Base-by-base conservation (phyloP, 768 basidiomycete species). In the Albatrellus ellisii region DNA sequence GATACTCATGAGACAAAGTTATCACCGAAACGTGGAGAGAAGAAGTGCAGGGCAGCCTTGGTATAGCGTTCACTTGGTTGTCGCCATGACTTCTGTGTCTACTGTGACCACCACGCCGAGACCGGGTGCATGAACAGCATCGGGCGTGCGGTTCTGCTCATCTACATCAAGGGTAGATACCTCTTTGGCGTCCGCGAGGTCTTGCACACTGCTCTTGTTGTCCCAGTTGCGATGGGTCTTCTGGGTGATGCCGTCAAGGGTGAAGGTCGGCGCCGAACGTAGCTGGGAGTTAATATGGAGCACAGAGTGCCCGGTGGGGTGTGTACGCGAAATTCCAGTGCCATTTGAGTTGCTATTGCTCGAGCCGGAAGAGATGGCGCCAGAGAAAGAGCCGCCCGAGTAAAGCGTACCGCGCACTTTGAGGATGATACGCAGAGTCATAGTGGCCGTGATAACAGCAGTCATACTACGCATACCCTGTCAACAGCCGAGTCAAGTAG, bases 401-500 rank as follows among this genome's bases (percentile, higher is more conserved):
- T 64, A 69, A 57, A 88, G 81, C 20, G 73, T 58, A n/a, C 85
- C 86, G 42, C 82, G 77, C 39, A 89, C 79, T 47, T 74, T 72
- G 52, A 90, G 80, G 49, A 90, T 69, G 66, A 90, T 86, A 51
- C 86, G 84, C 54, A 88, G 77, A 25, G 77, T 73, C 87, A 89
- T 89, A 14, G 86, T 85, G 29, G 83, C 78, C 22, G 87, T 89
- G 46, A 89, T 74, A 26, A 88, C 85, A 8, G 81, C 84, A 1
- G 87, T 73, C 81, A 90, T 88, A 62, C 75, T 72, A 41, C 3
- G 25, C 21, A 20, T 43, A 15, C 29, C n/a, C n/a, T n/a, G 35
- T 36, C 29, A 39, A 35, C 9, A 12, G 21, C 36, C 20, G 24
- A 29, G n/a, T 14, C 21, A 35, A 10, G 17, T 39, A 25, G 20